Evolutionary conservation across 2,329 filamentous ascomycete genomes (phyloP).

Genomic region (Stachybotrys chlorohalonatus): DNA sequence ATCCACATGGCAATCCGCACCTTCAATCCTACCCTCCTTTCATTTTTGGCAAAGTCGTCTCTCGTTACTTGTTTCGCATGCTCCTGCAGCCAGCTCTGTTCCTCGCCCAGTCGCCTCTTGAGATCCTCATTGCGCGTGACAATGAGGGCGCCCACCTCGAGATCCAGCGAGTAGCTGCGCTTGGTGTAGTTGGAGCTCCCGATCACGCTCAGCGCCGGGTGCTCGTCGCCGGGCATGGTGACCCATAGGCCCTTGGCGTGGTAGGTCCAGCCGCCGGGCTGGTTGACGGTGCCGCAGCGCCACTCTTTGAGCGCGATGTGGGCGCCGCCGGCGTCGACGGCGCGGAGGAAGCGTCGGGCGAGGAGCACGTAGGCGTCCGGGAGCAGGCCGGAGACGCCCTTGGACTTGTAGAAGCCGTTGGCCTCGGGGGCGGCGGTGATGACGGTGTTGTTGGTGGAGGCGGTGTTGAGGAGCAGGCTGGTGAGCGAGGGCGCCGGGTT

Average conservation of each 20-base stretch:
- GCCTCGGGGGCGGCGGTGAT: constrained; percentile 89
- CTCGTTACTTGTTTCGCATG: constrained; percentile 60
- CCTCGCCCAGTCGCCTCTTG: constrained; percentile 64
- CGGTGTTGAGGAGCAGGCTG: constrained; percentile 66
- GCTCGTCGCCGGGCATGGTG: constrained; percentile 54
- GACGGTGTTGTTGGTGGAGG: constrained; percentile 64
- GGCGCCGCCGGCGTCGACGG: constrained; percentile 38
- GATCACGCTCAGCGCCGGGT: constrained; percentile 72
- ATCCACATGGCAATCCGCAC: constrained; percentile 93
- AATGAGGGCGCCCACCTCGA: constrained; percentile 82
- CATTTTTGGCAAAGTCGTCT: constrained; percentile 71
- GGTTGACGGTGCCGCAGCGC: constrained; percentile 70
- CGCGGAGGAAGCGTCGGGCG: constrained; percentile 68
- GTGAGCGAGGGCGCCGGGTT: constrained; percentile 86
- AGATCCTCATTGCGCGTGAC: constrained; percentile 69
- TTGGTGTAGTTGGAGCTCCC: constrained; percentile 96
- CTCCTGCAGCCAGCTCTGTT: constrained; percentile 72
- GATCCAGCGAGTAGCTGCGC: constrained; percentile 81
- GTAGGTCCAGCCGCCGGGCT: constrained; percentile 88
- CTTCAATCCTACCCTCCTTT: constrained; percentile 75
- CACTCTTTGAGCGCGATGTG: constrained; percentile 77
- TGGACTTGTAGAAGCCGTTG: constrained; percentile 89
- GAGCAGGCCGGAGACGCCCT: constrained; percentile 80
- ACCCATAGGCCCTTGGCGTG: constrained; percentile 96
- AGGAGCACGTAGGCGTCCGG: constrained; percentile 90